Evolutionary conservation across 169 alveolate genomes (phyloP).

Genomic region (Plasmodium coatneyi): DNA sequence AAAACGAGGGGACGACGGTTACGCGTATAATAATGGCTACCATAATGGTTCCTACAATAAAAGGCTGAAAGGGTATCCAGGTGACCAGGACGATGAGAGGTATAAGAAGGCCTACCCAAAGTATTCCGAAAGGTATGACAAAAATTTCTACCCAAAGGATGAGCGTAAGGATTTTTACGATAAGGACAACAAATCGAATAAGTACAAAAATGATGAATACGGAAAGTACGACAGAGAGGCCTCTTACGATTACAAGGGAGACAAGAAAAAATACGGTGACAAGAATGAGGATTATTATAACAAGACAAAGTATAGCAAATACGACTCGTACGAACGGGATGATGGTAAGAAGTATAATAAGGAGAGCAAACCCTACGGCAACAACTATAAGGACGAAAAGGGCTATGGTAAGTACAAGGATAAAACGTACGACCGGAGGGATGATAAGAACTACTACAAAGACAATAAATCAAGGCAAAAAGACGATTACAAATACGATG

Average conservation of each 20-base stretch:
- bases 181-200: background rate
- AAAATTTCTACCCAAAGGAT: conserved; percentile 23
- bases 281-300: conserved; percentile 2
- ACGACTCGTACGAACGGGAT: background rate
- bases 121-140: conserved; percentile 28
- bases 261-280: conserved; percentile 18
- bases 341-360: conserved; percentile 21
- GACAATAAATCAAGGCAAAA: background rate
- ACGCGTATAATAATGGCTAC: background rate
- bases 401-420: background rate
- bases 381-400: conserved; percentile 10
- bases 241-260: conserved; percentile 34
- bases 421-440: background rate
- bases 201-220: background rate
- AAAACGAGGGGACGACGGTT: background rate
- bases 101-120: background rate
- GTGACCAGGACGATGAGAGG: background rate
- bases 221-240: background rate
- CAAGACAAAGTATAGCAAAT: conserved; percentile 2
- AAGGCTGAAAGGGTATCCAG: conserved; percentile 23
- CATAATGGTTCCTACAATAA: conserved; percentile 7
- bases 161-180: conserved; percentile 3
- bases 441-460: background rate
- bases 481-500: background rate
- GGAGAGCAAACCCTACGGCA: background rate